phyloP scores from a whole-genome alignment of 441 rosid genomes.

The Mallotus repandus region DNA sequence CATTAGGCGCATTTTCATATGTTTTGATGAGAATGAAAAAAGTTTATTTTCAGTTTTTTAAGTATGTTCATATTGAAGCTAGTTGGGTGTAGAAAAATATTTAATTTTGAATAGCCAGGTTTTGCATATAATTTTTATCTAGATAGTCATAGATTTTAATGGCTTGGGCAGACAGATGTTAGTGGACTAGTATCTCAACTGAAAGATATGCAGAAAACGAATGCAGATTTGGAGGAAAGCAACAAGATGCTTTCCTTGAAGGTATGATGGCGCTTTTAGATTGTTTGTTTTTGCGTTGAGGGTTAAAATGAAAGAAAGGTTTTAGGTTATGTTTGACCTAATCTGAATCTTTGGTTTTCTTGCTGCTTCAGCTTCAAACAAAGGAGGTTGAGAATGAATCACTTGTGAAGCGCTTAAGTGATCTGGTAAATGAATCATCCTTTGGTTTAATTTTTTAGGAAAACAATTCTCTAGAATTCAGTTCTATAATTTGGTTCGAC shows the following conservation, averaged over 20 bases:
- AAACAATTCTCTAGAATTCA: too few relatives aligned
- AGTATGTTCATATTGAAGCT: not conserved
- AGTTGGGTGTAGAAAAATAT: not conserved
- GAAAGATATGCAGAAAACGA: slow-evolving; percentile 69
- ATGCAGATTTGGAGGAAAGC: slow-evolving; percentile 65
- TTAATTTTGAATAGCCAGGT: not conserved
- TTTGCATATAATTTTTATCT: not conserved
- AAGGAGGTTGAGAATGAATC: slow-evolving; percentile 58
- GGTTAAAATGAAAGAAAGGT: not conserved
- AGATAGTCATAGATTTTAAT: slow-evolving; percentile 11
- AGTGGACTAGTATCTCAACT: slow-evolving; percentile 85
- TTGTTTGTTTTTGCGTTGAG: not conserved
- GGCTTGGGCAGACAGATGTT: slow-evolving; percentile 64
- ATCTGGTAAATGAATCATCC: slow-evolving; percentile 44
- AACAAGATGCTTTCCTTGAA: slow-evolving; percentile 50
- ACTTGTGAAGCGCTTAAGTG: slow-evolving; percentile 58
- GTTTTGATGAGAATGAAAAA: not conserved
- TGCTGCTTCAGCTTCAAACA: slow-evolving; percentile 57
- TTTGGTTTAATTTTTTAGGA: not conserved
- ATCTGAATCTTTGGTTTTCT: slow-evolving; percentile 18
- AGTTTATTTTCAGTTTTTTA: not conserved
- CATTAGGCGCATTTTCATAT: not conserved
- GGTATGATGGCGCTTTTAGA: slow-evolving; percentile 35
- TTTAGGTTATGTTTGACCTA: slow-evolving; percentile 4
- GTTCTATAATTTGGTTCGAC: too few relatives aligned